Evolutionary conservation across 805 yeast genomes (phyloP), one percentile per base, ranked within the genome.

Genomic region (Wickerhamomyces chaumierensis): DNA sequence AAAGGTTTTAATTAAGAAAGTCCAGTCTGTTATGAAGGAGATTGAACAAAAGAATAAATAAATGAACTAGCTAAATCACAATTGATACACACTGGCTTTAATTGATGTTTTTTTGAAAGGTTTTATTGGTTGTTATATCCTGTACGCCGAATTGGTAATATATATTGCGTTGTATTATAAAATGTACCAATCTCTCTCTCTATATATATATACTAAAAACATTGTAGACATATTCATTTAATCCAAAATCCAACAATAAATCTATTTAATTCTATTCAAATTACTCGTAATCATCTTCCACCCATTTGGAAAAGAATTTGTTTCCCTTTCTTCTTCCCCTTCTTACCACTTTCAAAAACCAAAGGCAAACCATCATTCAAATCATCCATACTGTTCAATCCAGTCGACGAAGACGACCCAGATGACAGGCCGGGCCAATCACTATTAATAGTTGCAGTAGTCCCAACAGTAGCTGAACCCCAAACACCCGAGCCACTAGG

Each of bases 221-320:
- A n/a, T n/a, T n/a, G n/a, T n/a, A n/a, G n/a, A n/a, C n/a, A n/a
- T n/a, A n/a, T n/a, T n/a, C 25, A 21, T 6, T 6, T 21, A 21
- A 21, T 7, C 25, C 6, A 21, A 21, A 21, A 21, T 11, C 6
- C 11, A 21, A 21, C 25, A 21, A 11, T 21, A 6, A 11, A 11
- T 21, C 25, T 28, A 28, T 6, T n/a, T n/a, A n/a, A n/a, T n/a
- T n/a, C n/a, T n/a, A n/a, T n/a, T n/a, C n/a, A n/a, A n/a, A n/a
- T n/a, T n/a, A n/a, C n/a, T n/a, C n/a, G n/a, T n/a, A n/a, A n/a
- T n/a, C n/a, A n/a, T n/a, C 31, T 8, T 6, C 68, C 63, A 40
- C 80, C 80, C 36, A 69, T 60, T 39, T 68, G 71, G 47, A 72
- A 69, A 20, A 75, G 54, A 15, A 74, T 49, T 47, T 74, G 77